Evolutionary conservation across 1,284 basidiomycete species (phyloP).

Genomic region (Tilletia walkeri): DNA sequence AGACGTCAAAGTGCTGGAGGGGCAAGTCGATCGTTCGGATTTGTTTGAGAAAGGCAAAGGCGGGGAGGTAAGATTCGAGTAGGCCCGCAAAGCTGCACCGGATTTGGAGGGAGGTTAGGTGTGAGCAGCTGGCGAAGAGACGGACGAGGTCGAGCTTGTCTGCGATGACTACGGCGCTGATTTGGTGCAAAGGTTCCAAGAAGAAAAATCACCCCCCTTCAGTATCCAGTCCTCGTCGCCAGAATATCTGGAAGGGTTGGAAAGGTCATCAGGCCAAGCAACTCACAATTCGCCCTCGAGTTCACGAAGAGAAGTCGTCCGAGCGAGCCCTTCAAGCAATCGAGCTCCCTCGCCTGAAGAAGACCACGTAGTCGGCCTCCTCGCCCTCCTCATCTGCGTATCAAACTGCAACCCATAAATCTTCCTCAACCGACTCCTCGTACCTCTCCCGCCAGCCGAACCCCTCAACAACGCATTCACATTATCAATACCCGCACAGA

Average conservation of each 20-base stretch:
- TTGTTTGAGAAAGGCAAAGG: slow-evolving; percentile 17
- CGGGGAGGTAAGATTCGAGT: slow-evolving; percentile 21
- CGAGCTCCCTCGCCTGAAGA: background rate
- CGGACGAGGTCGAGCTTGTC: slow-evolving; percentile 21
- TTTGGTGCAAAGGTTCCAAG: background rate
- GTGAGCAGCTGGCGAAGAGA: slow-evolving; percentile 16
- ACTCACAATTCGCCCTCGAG: slow-evolving; percentile 21
- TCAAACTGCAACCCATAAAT: slow-evolving; percentile 22
- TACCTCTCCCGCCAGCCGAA: background rate
- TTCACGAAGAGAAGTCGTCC: slow-evolving; percentile 10
- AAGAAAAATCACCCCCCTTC: background rate
- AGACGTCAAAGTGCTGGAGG: slow-evolving; percentile 22
- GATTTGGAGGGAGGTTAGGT: slow-evolving; percentile 1
- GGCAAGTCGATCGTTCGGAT: slow-evolving; percentile 18
- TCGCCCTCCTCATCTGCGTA: slow-evolving; percentile 18
- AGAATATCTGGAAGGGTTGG: too few species aligned
- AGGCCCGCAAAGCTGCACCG: slow-evolving; percentile 21
- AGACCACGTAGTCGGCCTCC: slow-evolving; percentile 16
- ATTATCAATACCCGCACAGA: slow-evolving; percentile 20
- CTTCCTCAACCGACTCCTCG: background rate
- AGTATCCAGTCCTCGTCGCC: background rate
- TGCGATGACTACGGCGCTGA: slow-evolving; percentile 19
- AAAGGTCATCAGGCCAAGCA: background rate
- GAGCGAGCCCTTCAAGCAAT: slow-evolving; percentile 17
- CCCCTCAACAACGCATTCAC: slow-evolving; percentile 17